These are phyloP conservation scores for Neofusicoccum umdonicola DNA, from an alignment of 2,329 filamentous ascomycete genomes.

Conservation along the genomic window DNA sequence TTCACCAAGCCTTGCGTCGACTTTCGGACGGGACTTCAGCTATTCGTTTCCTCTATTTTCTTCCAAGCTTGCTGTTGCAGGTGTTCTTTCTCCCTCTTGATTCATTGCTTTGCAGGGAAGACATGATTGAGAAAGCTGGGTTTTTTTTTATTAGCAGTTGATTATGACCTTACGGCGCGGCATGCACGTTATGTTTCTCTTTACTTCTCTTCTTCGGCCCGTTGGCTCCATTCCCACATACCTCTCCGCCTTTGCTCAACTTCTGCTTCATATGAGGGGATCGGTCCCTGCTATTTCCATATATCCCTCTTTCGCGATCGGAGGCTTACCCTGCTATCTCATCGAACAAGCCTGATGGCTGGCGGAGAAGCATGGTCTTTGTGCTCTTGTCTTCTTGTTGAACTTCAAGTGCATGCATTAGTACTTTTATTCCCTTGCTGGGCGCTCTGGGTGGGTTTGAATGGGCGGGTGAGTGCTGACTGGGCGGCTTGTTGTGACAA, in stretches of 20 bases:
- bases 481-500: background rate
- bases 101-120: background rate
- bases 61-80: background rate
- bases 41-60: background rate
- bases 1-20: background rate
- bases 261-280: background rate
- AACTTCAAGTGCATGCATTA: slow-evolving; percentile 3
- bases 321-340: background rate
- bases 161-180: slow-evolving; percentile 15
- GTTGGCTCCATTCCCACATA: background rate
- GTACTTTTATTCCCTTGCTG: background rate
- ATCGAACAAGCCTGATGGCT: background rate
- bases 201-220: background rate
- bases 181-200: slow-evolving; percentile 14
- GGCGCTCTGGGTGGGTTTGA: background rate
- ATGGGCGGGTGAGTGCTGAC: background rate
- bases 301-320: background rate
- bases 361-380: background rate
- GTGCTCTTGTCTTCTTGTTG: background rate
- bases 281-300: background rate
- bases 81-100: background rate
- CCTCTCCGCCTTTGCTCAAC: background rate
- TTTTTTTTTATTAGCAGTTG: background rate
- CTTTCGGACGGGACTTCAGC: background rate
- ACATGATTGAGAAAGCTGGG: background rate